Evolutionary conservation across 2,329 filamentous ascomycete genomes (phyloP).

Genomic region (Stemphylium vesicarium): DNA sequence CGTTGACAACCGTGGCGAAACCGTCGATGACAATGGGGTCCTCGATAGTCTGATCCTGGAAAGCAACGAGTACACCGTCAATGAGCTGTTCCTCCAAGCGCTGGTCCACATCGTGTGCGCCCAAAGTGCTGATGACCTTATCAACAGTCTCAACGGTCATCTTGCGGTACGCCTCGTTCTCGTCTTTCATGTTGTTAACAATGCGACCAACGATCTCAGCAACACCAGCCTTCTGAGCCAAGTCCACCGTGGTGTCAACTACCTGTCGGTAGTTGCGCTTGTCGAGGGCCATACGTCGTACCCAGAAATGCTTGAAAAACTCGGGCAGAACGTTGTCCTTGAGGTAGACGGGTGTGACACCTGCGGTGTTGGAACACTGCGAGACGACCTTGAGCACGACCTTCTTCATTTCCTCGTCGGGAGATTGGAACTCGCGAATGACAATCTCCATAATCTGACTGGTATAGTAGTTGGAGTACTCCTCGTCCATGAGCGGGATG

Average conservation of each 20-base stretch:
- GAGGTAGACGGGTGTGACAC: slow-evolving; percentile 91
- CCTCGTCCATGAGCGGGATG: slow-evolving; percentile 98
- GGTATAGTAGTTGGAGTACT: slow-evolving; percentile 99
- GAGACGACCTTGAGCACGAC: slow-evolving; percentile 97
- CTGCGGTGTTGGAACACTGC: slow-evolving; percentile 91
- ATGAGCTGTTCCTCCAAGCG: slow-evolving; percentile 91
- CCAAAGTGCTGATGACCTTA: slow-evolving; percentile 91
- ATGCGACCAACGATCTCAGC: slow-evolving; percentile 93
- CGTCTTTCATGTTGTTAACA: slow-evolving; percentile 95
- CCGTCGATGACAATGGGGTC: slow-evolving; percentile 96
- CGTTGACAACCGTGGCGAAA: slow-evolving; percentile 97
- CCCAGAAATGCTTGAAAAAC: slow-evolving; percentile 99
- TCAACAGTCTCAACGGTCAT: slow-evolving; percentile 99
- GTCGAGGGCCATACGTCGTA: slow-evolving; percentile 93
- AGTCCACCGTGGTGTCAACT: slow-evolving; percentile 95
- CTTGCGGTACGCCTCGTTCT: slow-evolving; percentile 96
- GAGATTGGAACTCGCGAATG: slow-evolving; percentile 92
- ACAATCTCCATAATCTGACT: slow-evolving; percentile 99
- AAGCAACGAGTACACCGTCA: slow-evolving; percentile 92
- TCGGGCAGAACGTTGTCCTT: slow-evolving; percentile 95
- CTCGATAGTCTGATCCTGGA: slow-evolving; percentile 97
- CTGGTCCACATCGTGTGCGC: slow-evolving; percentile 92
- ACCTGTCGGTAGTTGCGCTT: slow-evolving; percentile 98
- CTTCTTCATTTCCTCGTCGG: slow-evolving; percentile 99
- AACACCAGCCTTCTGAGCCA: slow-evolving; percentile 97